Base-by-base conservation (phyloP, 2,329 filamentous ascomycete species). In the Sporothrix globosa region DNA sequence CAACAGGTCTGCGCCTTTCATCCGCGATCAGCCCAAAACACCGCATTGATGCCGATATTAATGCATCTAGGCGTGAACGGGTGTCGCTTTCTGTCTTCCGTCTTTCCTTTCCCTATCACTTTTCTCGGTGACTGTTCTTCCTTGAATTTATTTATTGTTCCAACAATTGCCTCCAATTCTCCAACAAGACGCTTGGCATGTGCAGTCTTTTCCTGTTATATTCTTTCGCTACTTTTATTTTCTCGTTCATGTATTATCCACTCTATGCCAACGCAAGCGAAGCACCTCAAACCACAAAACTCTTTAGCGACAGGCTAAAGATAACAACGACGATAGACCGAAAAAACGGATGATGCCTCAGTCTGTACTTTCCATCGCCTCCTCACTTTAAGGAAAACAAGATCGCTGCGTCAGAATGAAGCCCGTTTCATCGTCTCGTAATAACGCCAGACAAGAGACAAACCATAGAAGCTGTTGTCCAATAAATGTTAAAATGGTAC, bases 11-110 rank as follows among this genome's bases (percentile, higher is more conserved):
- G 46, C 30, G 17, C 41, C 44, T 21, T 53, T 50, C 30, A 67
- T 30, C 61, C 48, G 63, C 63, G 14, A 63, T 46, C 19, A 21
- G 14, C 9, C 4, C 19, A 34, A 65, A 48, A 34, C 11, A 24
- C 21, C 39, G 67, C 67, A 68, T 68, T 60, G 53, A 50, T 53
- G 44, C 53, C 53, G 67, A 68, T 68, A 60, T 50, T 58, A 50
- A 60, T 58, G 41, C 53, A 21, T 58, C 24, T 50, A 46, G 21
- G 53, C n/a, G 53, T 60, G 54, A 39, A 2, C 39, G 27, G 54
- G 10, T 48, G 41, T 14, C 24, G 24, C 41, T 24, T 60, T 13
- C 21, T 21, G 17, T 17, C 11, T 3, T 14, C 46, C 44, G 27
- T 52, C 21, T 19, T 17, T 39, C 17, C 13, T 27, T 52, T 52